A percentile compares a stretch with the other conserved stretches of the same genome.
phyloP scores from a whole-genome alignment of 257 asterid genomes.

The Vinca minor region DNA sequence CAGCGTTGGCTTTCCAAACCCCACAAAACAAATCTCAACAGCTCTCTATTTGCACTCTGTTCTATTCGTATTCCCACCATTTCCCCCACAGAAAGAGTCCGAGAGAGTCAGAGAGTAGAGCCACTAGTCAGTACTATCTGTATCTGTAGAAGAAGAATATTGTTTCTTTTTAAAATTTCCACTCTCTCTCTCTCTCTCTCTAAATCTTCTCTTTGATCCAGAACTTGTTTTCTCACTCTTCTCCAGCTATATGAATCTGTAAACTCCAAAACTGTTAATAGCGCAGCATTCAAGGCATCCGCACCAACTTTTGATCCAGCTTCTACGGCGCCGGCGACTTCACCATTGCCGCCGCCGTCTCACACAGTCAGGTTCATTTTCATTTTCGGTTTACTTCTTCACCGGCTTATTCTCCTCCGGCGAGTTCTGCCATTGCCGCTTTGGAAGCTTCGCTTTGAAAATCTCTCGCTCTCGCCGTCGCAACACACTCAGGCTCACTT shows the following conservation, averaged over 20 bases:
- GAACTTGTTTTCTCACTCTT: neutral
- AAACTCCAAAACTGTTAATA: slow-evolving; percentile 6
- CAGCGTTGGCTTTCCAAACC: slow-evolving; percentile 29
- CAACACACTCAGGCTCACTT: too few relatives aligned
- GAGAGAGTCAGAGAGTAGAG: too few relatives aligned
- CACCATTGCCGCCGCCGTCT: too few relatives aligned
- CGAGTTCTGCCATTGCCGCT: slow-evolving; percentile 14
- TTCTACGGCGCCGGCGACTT: too few relatives aligned
- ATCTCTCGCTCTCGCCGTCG: slow-evolving; percentile 20
- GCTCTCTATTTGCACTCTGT: slow-evolving; percentile 15
- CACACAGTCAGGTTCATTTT: too few relatives aligned
- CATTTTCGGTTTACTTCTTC: neutral
- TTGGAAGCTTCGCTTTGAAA: slow-evolving; percentile 8
- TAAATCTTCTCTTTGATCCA: neutral
- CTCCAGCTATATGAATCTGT: slow-evolving; percentile 7
- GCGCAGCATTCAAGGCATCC: slow-evolving; percentile 11
- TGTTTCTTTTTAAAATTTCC: neutral
- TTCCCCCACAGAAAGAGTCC: slow-evolving; percentile 7
- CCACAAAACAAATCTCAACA: slow-evolving; percentile 61
- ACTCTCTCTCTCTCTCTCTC: neutral
- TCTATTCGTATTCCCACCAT: slow-evolving; percentile 17
- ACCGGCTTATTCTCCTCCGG: neutral
- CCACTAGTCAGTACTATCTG: neutral
- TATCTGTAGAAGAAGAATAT: neutral
- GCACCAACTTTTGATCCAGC: slow-evolving; percentile 22